Percentiles rank a stretch among this genome's conserved stretches.
Evolutionary conservation across 805 yeast genomes (phyloP).

Genomic region (Ogataea thermomethanolica): DNA sequence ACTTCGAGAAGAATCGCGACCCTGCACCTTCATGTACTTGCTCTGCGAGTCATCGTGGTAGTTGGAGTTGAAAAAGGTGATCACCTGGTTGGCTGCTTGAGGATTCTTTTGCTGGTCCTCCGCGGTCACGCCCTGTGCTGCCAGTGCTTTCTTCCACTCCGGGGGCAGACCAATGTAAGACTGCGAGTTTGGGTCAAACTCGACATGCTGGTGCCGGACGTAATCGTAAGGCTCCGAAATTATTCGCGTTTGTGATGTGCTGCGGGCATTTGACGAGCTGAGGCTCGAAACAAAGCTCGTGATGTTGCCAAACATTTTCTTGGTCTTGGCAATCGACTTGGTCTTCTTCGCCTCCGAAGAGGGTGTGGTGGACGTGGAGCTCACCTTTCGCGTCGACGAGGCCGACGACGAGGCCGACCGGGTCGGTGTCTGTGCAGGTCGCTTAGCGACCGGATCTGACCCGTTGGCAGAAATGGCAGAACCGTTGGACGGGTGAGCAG

Average conservation of each 20-base stretch:
- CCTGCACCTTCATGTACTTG: constrained; percentile 31
- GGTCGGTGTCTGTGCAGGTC: constrained; percentile 1
- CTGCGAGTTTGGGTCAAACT: constrained; percentile 79
- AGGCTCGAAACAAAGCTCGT: constrained; percentile 37
- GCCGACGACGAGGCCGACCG: constrained; percentile 16
- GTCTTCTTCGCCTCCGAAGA: constrained; percentile 28
- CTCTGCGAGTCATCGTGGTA: constrained; percentile 22
- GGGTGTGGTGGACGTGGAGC: constrained; percentile 14
- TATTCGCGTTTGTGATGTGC: constrained; percentile 34
- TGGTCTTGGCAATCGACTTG: constrained; percentile 36
- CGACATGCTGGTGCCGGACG: constrained; percentile 90
- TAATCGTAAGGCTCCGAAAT: constrained; percentile 93
- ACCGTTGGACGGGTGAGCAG: constrained; percentile 1
- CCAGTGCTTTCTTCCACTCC: constrained; percentile 83
- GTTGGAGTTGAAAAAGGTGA: constrained; percentile 28
- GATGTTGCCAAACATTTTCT: constrained; percentile 56
- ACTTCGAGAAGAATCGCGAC: constrained; percentile 18
- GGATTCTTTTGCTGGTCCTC: constrained; percentile 90
- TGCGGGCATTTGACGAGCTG: constrained; percentile 12
- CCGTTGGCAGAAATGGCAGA: not conserved
- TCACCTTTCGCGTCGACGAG: constrained; percentile 15
- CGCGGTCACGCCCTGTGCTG: constrained; percentile 82
- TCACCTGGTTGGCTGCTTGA: constrained; percentile 62
- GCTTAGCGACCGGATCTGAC: constrained; percentile 1
- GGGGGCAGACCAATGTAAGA: constrained; percentile 89